Base-by-base conservation (phyloP, 805 yeast genomes). In the Candida lessepsii region DNA sequence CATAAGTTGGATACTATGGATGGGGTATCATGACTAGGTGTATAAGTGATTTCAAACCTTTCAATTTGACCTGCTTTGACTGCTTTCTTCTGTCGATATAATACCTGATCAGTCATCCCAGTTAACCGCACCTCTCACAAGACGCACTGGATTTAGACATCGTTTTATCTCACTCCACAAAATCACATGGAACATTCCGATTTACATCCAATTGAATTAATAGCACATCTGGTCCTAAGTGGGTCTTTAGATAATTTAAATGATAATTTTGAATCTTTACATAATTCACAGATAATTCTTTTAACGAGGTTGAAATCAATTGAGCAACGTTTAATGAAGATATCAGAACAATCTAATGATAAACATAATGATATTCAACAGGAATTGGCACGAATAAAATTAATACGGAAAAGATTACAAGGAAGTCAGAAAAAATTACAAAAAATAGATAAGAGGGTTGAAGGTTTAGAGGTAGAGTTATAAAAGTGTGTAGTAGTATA, bases 61-160 rank as follows among this genome's bases (percentile, higher is more conserved):
- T 80, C 76, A 1, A 79, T 54, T 44, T 80, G 81, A 0, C 87
- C 88, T 1, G 80, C 72, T 47, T 75, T 76, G 11, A 81, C 67
- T 1, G 76, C 54, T 29, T 68, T 57, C 17, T 55, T 53, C 42
- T 67, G 62, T 23, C 76, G 62, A 50, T 61, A 75, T 2, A 58
- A 43, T 8, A 60, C 39, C 29, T 39, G 40, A 23, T 57, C 37
- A 34, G 10, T 34, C 37, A 24, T 34, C n/a, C n/a, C n/a, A n/a
- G n/a, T n/a, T 20, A 20, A 20, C 23, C 23, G 23, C 23, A 20
- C n/a, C n/a, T n/a, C n/a, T n/a, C n/a, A n/a, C n/a, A n/a, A n/a
- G n/a, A n/a, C n/a, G n/a, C n/a, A n/a, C n/a, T n/a, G n/a, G n/a
- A n/a, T n/a, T n/a, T n/a, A n/a, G n/a, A n/a, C n/a, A n/a, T n/a